Percentiles rank a stretch among this genome's conserved stretches.
Conservation (phyloP, 495 filamentous ascomycete species). For the Xylaria flabelliformis region DNA sequence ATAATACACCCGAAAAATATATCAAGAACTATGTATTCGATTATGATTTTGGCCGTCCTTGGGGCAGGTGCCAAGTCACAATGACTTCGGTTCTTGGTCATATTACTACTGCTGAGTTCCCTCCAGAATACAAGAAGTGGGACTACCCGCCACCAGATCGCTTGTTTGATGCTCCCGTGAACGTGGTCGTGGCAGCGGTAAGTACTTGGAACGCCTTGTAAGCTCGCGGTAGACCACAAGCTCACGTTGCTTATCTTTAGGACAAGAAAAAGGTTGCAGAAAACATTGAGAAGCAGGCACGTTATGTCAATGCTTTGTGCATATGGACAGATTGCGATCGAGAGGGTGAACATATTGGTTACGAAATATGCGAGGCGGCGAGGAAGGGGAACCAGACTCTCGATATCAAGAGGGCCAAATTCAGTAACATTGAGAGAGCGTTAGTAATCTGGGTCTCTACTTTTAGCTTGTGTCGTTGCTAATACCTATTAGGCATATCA, state of each 20-base stretch:
- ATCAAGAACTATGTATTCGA: conserved; percentile 95
- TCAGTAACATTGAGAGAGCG: conserved; percentile 96
- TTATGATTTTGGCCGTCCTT: conserved; percentile 80
- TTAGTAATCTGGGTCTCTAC: conserved; percentile 49
- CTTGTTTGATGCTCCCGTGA: conserved; percentile 86
- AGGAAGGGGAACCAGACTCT: conserved; percentile 72
- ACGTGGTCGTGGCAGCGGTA: conserved; percentile 68
- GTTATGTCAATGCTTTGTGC: conserved; percentile 71
- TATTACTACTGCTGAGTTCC: conserved; percentile 76
- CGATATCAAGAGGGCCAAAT: conserved; percentile 82
- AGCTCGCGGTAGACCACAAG: background rate
- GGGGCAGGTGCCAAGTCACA: conserved; percentile 82
- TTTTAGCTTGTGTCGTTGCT: conserved; percentile 21
- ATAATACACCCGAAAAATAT: conserved; percentile 69
- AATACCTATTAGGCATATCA: conserved; percentile 66
- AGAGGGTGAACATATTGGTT: conserved; percentile 94
- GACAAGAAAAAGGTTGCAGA: conserved; percentile 80
- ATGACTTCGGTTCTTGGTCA: conserved; percentile 95
- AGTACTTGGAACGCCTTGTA: conserved; percentile 20
- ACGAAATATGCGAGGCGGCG: conserved; percentile 88
- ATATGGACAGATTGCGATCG: conserved; percentile 99
- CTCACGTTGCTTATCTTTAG: conserved; percentile 49
- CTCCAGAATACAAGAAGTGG: conserved; percentile 74
- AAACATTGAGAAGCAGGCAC: conserved; percentile 83
- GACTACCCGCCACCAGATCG: conserved; percentile 73